Base-by-base conservation (phyloP, 148 eudicot genomes). In the Fagopyrum tataricum region DNA sequence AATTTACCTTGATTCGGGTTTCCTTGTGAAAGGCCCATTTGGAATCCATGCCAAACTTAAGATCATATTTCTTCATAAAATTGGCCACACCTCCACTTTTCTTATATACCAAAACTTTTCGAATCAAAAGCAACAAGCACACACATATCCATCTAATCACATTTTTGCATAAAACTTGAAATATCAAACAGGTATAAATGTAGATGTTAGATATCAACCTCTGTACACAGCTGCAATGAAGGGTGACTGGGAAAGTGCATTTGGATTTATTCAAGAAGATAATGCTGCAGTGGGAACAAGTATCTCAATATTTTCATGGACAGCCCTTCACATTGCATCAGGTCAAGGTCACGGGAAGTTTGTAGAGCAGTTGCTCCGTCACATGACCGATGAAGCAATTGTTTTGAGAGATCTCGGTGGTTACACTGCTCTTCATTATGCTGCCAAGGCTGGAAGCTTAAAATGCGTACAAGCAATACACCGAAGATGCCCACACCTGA, bases 281-380 rank as follows among this genome's bases (percentile, higher is more conserved):
- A n/a, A 5, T 14, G 11, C 12, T 26, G 13, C 31, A 31, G n/a
- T 61, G 41, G 31, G 1, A 1, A 41, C 67, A 61, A 61, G 67
- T 24, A 61, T 61, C 41, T 61, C 67, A 61, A 61, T 26, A 40
- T 61, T 61, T 61, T 26, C 67, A 26, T 61, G 67, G 67, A 61
- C 67, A 31, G 42, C 67, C 24, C 67, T 61, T 61, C 67, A 61
- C 42, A 61, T 61, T 61, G 67, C 67, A 13, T 26, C n/a, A 12
- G 67, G 67, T 61, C 67, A 61, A 26, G 42, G 67, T 61, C 67
- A 61, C 31, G 67, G 42, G 41, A 61, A 31, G 42, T 61, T 61
- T 12, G 67, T 61, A 24, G 67, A 61, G 5, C n/a, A 61, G 3
- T 41, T 61, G 67, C 17, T 61, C 67, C 14, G 0, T 26, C 4